Evolutionary conservation across 1,284 basidiomycete genomes (phyloP).

Genomic region (Gomphus bonarii): DNA sequence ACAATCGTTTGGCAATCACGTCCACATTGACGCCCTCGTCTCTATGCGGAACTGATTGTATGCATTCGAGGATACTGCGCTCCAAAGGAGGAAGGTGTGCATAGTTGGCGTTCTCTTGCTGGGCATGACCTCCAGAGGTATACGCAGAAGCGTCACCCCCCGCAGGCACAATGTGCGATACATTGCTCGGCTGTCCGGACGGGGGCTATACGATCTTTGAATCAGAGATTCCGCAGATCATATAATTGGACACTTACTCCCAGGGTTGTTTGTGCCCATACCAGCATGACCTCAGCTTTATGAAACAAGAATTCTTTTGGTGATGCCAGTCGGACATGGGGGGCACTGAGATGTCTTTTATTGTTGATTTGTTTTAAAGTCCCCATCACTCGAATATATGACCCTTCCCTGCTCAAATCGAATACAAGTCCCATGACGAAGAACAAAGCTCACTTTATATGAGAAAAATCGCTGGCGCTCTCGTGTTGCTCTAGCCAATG

Average conservation of each 20-base stretch:
- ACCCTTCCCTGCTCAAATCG: slow-evolving; percentile 45
- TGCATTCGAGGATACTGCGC: slow-evolving; percentile 52
- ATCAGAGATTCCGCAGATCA: background rate
- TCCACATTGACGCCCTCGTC: slow-evolving; percentile 56
- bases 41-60: slow-evolving; percentile 32
- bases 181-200: slow-evolving; percentile 11
- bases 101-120: slow-evolving; percentile 25
- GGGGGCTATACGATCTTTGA: slow-evolving; percentile 17
- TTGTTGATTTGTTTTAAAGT: slow-evolving; percentile 78
- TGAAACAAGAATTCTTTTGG: slow-evolving; percentile 83
- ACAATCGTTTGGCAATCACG: slow-evolving; percentile 32
- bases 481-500: slow-evolving; percentile 76
- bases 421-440: background rate
- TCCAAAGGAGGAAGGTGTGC: slow-evolving; percentile 52
- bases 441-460: slow-evolving; percentile 33
- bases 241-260: slow-evolving; percentile 9
- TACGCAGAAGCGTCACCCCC: slow-evolving; percentile 14
- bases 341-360: slow-evolving; percentile 76
- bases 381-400: slow-evolving; percentile 84
- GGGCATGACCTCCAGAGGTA: slow-evolving; percentile 3
- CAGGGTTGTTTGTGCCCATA: slow-evolving; percentile 16
- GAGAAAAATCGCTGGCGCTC: slow-evolving; percentile 39
- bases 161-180: slow-evolving; percentile 21
- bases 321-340: slow-evolving; percentile 64
- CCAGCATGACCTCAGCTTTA: slow-evolving; percentile 43